Evolutionary conservation across 163 green algal genomes (phyloP).

Genomic region (Scenedesmus sp.): DNA sequence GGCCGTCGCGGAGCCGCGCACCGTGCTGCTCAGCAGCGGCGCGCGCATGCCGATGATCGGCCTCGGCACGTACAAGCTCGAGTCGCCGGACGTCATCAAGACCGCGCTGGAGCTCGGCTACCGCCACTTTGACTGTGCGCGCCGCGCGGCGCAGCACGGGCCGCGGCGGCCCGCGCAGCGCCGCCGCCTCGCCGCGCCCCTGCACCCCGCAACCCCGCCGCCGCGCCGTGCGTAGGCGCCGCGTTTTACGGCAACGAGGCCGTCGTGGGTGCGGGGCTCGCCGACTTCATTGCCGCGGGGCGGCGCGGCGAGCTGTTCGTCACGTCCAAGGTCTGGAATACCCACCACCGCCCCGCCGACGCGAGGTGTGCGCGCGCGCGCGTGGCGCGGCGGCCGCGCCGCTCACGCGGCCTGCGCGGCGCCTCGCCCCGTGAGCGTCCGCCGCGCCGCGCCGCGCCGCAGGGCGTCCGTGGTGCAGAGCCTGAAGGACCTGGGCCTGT

Average conservation of each 20-base stretch:
- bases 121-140: constrained; percentile 67
- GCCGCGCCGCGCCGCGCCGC: neutral
- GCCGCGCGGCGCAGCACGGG: too few species aligned
- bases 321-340: constrained; percentile 91
- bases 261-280: constrained; percentile 77
- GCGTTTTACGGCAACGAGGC: constrained; percentile 79
- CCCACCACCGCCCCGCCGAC: constrained; percentile 69
- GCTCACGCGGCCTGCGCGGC: neutral
- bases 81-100: constrained; percentile 58
- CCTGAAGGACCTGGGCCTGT: constrained; percentile 23
- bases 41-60: constrained; percentile 74
- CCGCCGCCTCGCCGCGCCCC: too few species aligned
- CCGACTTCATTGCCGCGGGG: constrained; percentile 62
- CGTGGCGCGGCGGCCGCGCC: neutral
- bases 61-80: constrained; percentile 70
- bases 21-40: constrained; percentile 59
- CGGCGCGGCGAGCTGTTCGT: constrained; percentile 82
- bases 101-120: constrained; percentile 62
- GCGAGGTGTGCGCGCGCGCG: constrained; percentile 18
- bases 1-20: constrained; percentile 44
- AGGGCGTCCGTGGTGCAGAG: constrained; percentile 24
- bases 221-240: neutral
- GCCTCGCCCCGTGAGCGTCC: too few species aligned
- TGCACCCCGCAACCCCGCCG: too few species aligned
- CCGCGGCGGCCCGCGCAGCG: too few species aligned